A percentile compares a stretch with the other conserved stretches of the same genome.
Evolutionary conservation across 2,329 filamentous ascomycete genomes (phyloP).

Genomic region (Hymenoscyphus scutula): DNA sequence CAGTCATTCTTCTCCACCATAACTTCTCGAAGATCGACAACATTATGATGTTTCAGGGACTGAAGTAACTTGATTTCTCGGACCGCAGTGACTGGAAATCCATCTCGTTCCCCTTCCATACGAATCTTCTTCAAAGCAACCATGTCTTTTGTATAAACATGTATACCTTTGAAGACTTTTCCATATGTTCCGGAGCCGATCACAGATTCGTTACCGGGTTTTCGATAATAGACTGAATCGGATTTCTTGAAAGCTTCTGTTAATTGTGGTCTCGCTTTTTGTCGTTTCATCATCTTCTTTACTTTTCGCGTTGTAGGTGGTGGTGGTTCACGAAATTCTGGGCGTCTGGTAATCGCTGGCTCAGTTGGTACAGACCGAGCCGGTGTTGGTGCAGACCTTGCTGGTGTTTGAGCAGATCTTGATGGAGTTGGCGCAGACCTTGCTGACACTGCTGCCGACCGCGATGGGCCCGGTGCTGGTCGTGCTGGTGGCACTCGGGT

Average conservation of each 20-base stretch:
- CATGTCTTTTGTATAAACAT: conserved; percentile 82
- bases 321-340: conserved; percentile 33
- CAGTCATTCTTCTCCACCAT: conserved; percentile 99
- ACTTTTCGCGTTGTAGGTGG: conserved; percentile 52
- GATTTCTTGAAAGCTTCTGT: conserved; percentile 71
- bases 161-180: conserved; percentile 90
- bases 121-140: conserved; percentile 88
- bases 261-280: conserved; percentile 70
- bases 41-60: conserved; percentile 76
- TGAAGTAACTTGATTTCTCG: conserved; percentile 91
- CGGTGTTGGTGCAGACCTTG: conserved; percentile 42
- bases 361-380: conserved; percentile 46
- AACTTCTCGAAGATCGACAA: conserved; percentile 81
- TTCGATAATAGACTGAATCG: conserved; percentile 89
- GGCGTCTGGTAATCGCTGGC: conserved; percentile 47
- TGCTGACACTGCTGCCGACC: conserved; percentile 18
- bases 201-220: conserved; percentile 96
- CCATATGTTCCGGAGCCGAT: conserved; percentile 94
- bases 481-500: conserved; percentile 41
- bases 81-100: conserved; percentile 86
- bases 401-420: conserved; percentile 42
- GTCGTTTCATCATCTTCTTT: conserved; percentile 65
- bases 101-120: conserved; percentile 90
- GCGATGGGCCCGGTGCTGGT: no score
- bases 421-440: conserved; percentile 42